Conservation (phyloP, 345 rosid genomes). For the Bruguiera sexangula region DNA sequence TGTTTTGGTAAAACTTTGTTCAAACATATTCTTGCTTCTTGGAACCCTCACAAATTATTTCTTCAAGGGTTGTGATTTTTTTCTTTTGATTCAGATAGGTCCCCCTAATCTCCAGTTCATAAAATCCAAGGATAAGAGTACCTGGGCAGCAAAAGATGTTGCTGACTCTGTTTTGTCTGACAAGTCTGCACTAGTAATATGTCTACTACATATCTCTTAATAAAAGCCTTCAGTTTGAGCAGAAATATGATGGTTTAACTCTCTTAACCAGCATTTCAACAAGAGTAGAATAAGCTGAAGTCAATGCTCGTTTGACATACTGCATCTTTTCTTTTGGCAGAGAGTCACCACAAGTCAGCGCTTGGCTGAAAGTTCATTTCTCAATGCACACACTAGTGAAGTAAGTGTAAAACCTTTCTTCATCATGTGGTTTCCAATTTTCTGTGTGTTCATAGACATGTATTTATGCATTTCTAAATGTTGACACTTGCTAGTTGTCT, state of each 20-base stretch:
- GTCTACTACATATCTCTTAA: slow-evolving; percentile 8
- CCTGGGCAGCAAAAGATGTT: slow-evolving; percentile 82
- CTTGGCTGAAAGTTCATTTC: slow-evolving; percentile 80
- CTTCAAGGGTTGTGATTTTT: slow-evolving; percentile 28
- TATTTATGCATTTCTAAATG: not conserved
- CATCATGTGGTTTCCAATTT: not conserved
- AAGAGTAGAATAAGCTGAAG: not conserved
- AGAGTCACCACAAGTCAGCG: slow-evolving; percentile 94
- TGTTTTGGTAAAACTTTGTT: slow-evolving; percentile 52
- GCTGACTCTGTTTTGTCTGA: slow-evolving; percentile 91
- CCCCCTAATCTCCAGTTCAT: slow-evolving; percentile 76
- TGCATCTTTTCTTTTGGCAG: slow-evolving; percentile 38
- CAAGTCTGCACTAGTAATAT: slow-evolving; percentile 82
- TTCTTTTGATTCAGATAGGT: slow-evolving; percentile 72
- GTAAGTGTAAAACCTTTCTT: slow-evolving; percentile 42
- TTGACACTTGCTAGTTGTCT: not conserved
- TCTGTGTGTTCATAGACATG: not conserved
- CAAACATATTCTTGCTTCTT: slow-evolving; percentile 4
- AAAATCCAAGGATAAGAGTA: slow-evolving; percentile 75
- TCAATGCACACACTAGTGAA: slow-evolving; percentile 63
- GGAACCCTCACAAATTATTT: slow-evolving; percentile 8
- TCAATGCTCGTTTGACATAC: slow-evolving; percentile 17
- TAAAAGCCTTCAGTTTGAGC: slow-evolving; percentile 1
- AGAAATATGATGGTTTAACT: not conserved
- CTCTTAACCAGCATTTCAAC: not conserved